Evolutionary conservation across 2,329 filamentous ascomycete species (phyloP), one percentile per base, ranked within the genome.

Genomic region (Chaetomium strumarium): DNA sequence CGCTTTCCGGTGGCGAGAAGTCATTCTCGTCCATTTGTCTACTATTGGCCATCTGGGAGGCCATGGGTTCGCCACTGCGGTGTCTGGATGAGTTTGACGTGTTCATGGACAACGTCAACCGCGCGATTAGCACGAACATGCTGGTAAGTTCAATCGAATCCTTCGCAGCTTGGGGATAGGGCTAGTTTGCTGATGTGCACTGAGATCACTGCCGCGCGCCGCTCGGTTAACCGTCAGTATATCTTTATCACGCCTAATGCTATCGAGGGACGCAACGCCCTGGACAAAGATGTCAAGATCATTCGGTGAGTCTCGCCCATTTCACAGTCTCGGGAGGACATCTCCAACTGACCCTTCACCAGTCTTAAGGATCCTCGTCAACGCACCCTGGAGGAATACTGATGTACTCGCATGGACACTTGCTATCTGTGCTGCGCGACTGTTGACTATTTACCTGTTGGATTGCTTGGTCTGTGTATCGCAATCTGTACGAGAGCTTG

Each of bases 1-100:
- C 92, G 0, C 75, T 99, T 1, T 96, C 91, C 9, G 93, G 93
- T 49, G 93, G 93, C 30, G 93, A 99, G 68, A 99, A 99, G 68
- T 97, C 92, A 0, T 99, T 97, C 68, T 95, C 91, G 3, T 96
- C 92, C 4, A 95, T 97, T 55, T 99, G 93, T 70, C 79, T 99
- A 62, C 74, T 99, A 50, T 77, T 99, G 31, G 83, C 90, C 2
- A 85, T 99, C 16, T 99, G 93, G 93, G 93, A 99, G 66, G 92
- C 93, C 30, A 99, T 99, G 86, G 92, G 93, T 11, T 95, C 90
- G 16, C 92, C 91, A 0, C 86, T 99, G 55, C 83, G 93, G 50
- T 99, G 93, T 65, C 76, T 99, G 49, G 93, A 99, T 70, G 93
- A 99, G 70, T 99, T 97, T 66, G 93, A 99, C 67, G 93, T 99